phyloP scores from a whole-genome alignment of 2,329 filamentous ascomycete genomes.

The Cladosporium sp. region DNA sequence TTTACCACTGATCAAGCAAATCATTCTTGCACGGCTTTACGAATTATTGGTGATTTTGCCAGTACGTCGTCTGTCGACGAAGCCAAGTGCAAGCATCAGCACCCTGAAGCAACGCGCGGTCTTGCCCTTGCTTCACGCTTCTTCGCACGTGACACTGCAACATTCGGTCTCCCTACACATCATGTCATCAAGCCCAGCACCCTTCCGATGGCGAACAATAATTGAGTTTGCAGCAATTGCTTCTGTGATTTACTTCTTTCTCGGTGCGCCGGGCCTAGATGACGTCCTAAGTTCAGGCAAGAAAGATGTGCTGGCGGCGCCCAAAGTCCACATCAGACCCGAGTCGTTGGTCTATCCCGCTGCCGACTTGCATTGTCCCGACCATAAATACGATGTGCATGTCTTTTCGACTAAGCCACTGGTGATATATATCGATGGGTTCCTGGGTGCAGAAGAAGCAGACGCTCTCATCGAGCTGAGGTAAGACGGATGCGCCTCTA shows the following conservation, averaged over 20 bases:
- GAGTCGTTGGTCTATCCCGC: slow-evolving; percentile 39
- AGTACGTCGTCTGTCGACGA: too few species aligned
- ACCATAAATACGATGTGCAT: slow-evolving; percentile 40
- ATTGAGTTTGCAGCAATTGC: slow-evolving; percentile 30
- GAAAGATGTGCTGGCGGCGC: slow-evolving; percentile 10
- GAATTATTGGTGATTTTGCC: too few species aligned
- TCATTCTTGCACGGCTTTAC: too few species aligned
- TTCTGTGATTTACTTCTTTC: slow-evolving; percentile 28
- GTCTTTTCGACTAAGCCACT: slow-evolving; percentile 52
- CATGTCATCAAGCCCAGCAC: neutral
- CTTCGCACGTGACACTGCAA: neutral
- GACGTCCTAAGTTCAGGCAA: neutral
- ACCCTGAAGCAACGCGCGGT: neutral
- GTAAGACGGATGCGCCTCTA: slow-evolving; percentile 31
- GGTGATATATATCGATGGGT: slow-evolving; percentile 56
- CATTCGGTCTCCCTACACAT: neutral
- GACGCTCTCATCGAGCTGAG: slow-evolving; percentile 51
- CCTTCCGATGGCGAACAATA: slow-evolving; percentile 27
- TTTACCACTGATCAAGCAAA: too few species aligned
- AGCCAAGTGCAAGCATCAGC: too few species aligned
- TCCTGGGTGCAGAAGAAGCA: slow-evolving; percentile 47
- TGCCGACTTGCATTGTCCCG: slow-evolving; percentile 34
- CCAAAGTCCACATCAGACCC: slow-evolving; percentile 26
- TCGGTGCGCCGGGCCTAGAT: slow-evolving; percentile 28
- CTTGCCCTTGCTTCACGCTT: neutral